phyloP scores from a whole-genome alignment of 768 basidiomycete species.

The Leccinum fibrillosum region DNA sequence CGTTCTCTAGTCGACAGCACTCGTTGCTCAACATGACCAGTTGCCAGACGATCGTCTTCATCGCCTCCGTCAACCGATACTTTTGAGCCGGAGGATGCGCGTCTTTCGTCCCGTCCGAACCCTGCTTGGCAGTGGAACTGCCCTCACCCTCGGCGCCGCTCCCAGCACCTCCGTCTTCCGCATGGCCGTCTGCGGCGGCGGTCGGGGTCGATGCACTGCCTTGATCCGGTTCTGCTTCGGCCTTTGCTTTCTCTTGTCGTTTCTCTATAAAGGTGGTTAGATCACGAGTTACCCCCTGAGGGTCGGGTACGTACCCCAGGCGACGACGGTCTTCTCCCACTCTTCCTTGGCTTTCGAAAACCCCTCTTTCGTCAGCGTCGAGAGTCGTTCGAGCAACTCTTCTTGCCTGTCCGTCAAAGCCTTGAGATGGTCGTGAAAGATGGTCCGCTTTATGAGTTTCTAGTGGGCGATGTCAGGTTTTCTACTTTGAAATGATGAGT shows the following conservation, averaged over 20 bases:
- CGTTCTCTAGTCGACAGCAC: conserved; percentile 65
- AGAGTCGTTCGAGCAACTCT: conserved; percentile 60
- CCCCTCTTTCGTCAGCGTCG: conserved; percentile 56
- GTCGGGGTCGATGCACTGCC: conserved; percentile 32
- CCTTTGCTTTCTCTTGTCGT: conserved; percentile 55
- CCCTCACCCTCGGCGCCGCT: conserved; percentile 28
- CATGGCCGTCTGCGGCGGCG: conserved; percentile 17
- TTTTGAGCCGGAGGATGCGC: conserved; percentile 70
- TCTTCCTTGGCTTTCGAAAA: conserved; percentile 71
- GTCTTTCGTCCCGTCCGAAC: conserved; percentile 31
- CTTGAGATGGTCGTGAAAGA: conserved; percentile 69
- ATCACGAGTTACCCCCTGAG: background rate
- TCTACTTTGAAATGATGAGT: background rate
- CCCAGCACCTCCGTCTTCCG: conserved; percentile 32
- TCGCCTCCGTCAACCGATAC: conserved; percentile 74
- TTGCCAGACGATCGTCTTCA: conserved; percentile 80
- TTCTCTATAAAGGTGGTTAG: conserved; percentile 33
- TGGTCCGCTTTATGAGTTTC: conserved; percentile 93
- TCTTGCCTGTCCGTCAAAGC: conserved; percentile 69
- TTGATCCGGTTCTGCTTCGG: conserved; percentile 24
- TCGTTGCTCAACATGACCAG: conserved; percentile 81
- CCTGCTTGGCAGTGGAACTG: conserved; percentile 17
- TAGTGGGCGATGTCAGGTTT: conserved; percentile 30
- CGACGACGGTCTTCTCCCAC: conserved; percentile 64
- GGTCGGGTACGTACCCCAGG: conserved; percentile 55